Evolutionary conservation across 2,329 filamentous ascomycete species (phyloP), one percentile per base, ranked within the genome.

Genomic region (Pestalotiopsis sp.): DNA sequence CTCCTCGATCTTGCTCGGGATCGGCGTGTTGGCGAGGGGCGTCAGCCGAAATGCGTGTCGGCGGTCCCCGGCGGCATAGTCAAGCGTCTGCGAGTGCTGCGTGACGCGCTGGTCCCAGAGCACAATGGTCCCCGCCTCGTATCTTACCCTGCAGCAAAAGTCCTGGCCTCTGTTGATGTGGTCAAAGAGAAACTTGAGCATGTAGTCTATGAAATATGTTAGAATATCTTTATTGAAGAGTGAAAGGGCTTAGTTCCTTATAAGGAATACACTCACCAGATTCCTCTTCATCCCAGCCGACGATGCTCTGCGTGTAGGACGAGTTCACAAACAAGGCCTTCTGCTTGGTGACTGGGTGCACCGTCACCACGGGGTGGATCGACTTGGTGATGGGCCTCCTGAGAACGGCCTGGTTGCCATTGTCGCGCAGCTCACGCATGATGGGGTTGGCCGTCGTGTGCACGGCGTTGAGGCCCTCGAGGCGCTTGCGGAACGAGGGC

Each of bases 281-380:
- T 61, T 77, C 75, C 9, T 71, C 73, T 45, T 75, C 71, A 4
- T 75, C 75, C 71, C 74, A 73, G 11, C 75, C 75, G 13, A 76
- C 71, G 36, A 77, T 77, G 27, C 71, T 72, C 23, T 74, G 74
- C 20, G 76, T 78, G 68, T 78, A 79, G 31, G 74, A 77, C 1
- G 71, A 69, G 65, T 80, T 80, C 45, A 81, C 76, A 57, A 76
- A 80, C 2, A 81, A 71, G 2, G 77, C 74, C 64, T 80, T 79
- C 56, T 75, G 68, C 0, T 77, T 77, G 0, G 79, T 81, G 38
- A 74, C 75, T 1, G 78, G 78, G 72, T 80, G 78, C 3, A 75
- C 76, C 4, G 77, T 71, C 20, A 80, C 76, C 14, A 79, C 69
- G 0, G 65, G 65, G 31, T 67, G 65, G 12, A 74, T 71, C 4